Conservation (phyloP, 345 rosid genomes). For the Leavenworthia alabamica region DNA sequence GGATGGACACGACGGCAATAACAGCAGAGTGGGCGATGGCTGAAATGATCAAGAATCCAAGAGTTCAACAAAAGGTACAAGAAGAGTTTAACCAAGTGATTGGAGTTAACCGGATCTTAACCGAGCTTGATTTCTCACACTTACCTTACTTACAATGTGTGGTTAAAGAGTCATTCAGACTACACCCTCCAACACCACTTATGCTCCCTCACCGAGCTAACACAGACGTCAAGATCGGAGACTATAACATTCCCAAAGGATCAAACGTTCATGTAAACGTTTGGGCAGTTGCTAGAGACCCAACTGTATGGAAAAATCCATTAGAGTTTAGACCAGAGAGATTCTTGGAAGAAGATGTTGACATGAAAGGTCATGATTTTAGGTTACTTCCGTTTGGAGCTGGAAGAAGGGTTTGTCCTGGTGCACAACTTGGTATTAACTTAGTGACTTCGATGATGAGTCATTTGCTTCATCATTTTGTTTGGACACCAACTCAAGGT, state of each 20-base stretch:
- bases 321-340: constrained; percentile 75
- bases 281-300: constrained; percentile 87
- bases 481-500: constrained; percentile 50
- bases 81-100: constrained; percentile 73
- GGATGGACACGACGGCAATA: constrained; percentile 89
- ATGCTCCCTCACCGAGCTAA: constrained; percentile 86
- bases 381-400: constrained; percentile 72
- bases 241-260: constrained; percentile 82
- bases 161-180: constrained; percentile 65
- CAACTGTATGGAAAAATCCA: constrained; percentile 61
- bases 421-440: constrained; percentile 65
- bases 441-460: constrained; percentile 62
- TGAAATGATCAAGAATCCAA: constrained; percentile 65
- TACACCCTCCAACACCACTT: constrained; percentile 92
- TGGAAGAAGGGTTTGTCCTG: constrained; percentile 63
- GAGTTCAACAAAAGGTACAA: constrained; percentile 78
- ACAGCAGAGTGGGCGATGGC: constrained; percentile 91
- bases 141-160: constrained; percentile 78
- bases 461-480: constrained; percentile 61
- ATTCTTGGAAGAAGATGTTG: constrained; percentile 81
- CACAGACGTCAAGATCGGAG: constrained; percentile 66
- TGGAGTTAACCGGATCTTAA: constrained; percentile 62
- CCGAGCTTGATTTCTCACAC: constrained; percentile 54
- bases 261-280: constrained; percentile 78
- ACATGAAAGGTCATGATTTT: constrained; percentile 86